These are phyloP conservation scores for Phytophthora sp. DNA, from an alignment of 352 stramenopile species.

Conservation along the genomic window DNA sequence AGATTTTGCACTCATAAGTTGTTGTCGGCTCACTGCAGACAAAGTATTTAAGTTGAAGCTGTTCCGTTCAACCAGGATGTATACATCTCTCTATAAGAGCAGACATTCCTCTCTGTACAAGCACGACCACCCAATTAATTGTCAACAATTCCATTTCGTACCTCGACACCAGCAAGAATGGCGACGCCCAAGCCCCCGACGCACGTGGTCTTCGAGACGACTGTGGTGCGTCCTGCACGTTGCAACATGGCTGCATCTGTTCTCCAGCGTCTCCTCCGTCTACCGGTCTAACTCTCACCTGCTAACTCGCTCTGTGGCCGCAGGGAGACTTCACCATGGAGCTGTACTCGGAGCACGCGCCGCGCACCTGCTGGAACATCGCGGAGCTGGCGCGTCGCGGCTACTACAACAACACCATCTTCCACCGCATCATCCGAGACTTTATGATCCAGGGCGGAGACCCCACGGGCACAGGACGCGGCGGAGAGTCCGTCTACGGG, in stretches of 20 bases:
- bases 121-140: background rate
- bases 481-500: conserved; percentile 93
- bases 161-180: conserved; percentile 12
- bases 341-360: conserved; percentile 93
- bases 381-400: conserved; percentile 89
- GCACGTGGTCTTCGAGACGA: conserved; percentile 88
- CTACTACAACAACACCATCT: conserved; percentile 97
- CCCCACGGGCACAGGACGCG: conserved; percentile 92
- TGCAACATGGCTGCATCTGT: background rate
- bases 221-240: conserved; percentile 51
- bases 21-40: too few species aligned
- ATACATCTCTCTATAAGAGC: background rate
- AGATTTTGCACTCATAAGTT: too few species aligned
- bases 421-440: conserved; percentile 96
- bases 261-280: background rate
- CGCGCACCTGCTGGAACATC: conserved; percentile 94
- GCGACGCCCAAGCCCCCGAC: conserved; percentile 50
- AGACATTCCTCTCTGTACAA: background rate
- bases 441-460: conserved; percentile 98
- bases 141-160: background rate
- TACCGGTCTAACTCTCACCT: too few species aligned
- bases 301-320: background rate
- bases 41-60: too few species aligned
- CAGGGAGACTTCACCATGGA: conserved; percentile 93
- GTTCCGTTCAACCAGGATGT: background rate